Evolutionary conservation across 192 early-diverging fungal species (phyloP).

Genomic region (Backusella mclennaniae): DNA sequence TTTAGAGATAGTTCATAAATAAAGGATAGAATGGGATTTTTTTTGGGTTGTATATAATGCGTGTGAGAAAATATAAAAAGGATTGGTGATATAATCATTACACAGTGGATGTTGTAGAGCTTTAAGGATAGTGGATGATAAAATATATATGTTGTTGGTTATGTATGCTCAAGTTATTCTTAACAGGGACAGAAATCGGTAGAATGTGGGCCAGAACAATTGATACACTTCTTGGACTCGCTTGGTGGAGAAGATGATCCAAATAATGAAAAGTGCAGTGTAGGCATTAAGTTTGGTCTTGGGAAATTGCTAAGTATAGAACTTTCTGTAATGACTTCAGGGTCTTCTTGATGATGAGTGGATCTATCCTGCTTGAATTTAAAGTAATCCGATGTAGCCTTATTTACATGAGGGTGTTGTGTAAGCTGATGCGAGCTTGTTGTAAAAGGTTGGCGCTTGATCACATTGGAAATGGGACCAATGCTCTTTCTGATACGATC

Average conservation of each 20-base stretch:
- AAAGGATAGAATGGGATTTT: not conserved
- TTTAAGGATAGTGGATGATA: not conserved
- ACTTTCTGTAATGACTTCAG: constrained; percentile 27
- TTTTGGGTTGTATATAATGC: not conserved
- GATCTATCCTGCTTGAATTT: constrained; percentile 1
- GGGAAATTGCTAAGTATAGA: constrained; percentile 28
- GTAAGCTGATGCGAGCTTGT: not conserved
- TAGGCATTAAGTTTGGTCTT: constrained; percentile 39
- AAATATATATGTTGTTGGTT: not conserved
- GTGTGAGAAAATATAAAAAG: not conserved
- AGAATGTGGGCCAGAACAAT: constrained; percentile 40
- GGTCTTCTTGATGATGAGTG: not conserved
- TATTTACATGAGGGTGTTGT: not conserved
- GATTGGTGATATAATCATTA: not conserved
- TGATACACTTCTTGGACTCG: constrained; percentile 16
- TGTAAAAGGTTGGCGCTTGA: not conserved
- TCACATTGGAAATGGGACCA: constrained; percentile 22
- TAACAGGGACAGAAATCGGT: constrained; percentile 42
- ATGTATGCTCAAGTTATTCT: not conserved
- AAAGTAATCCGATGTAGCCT: not conserved
- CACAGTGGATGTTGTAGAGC: not conserved
- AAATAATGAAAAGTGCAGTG: constrained; percentile 28
- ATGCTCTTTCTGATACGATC: constrained; percentile 35
- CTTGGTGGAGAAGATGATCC: not conserved
- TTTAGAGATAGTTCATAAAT: not conserved